Evolutionary conservation across 2,329 filamentous ascomycete genomes (phyloP).

Genomic region (Calonectria crousiana): DNA sequence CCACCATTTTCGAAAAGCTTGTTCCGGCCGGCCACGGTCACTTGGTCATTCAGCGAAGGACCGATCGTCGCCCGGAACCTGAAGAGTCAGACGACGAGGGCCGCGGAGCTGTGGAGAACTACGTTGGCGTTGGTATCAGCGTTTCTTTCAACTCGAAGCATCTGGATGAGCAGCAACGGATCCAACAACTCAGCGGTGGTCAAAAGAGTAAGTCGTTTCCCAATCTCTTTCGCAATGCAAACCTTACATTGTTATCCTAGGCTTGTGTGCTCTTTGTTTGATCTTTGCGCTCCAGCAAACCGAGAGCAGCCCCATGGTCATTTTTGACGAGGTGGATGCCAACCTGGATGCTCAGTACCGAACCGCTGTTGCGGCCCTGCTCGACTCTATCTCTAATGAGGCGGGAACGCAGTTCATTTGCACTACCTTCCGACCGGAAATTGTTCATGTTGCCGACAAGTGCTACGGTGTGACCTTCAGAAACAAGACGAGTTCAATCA

Average conservation of each 20-base stretch:
- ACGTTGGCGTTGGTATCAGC: constrained; percentile 94
- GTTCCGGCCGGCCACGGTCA: constrained; percentile 94
- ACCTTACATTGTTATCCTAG: constrained; percentile 54
- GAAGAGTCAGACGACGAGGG: constrained; percentile 77
- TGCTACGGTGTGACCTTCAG: constrained; percentile 96
- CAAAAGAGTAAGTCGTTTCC: constrained; percentile 84
- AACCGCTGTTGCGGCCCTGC: constrained; percentile 91
- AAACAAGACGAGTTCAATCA: constrained; percentile 94
- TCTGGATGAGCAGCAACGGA: constrained; percentile 93
- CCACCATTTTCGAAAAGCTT: constrained; percentile 92
- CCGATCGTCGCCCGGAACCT: constrained; percentile 74
- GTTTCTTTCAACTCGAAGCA: constrained; percentile 99
- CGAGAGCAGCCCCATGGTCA: constrained; percentile 97
- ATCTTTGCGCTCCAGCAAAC: constrained; percentile 99
- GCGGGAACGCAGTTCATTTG: constrained; percentile 89
- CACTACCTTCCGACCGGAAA: constrained; percentile 97
- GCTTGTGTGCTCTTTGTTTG: constrained; percentile 94
- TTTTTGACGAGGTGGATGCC: constrained; percentile 99
- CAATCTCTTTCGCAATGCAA: neutral
- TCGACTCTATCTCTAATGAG: constrained; percentile 80
- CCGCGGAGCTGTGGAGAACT: constrained; percentile 87
- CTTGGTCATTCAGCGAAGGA: constrained; percentile 91
- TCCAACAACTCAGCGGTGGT: constrained; percentile 95
- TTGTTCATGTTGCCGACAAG: constrained; percentile 94
- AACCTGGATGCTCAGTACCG: constrained; percentile 98